Conservation (phyloP, 371 early-diverging fungal genomes). For the Mucor piriformis region DNA sequence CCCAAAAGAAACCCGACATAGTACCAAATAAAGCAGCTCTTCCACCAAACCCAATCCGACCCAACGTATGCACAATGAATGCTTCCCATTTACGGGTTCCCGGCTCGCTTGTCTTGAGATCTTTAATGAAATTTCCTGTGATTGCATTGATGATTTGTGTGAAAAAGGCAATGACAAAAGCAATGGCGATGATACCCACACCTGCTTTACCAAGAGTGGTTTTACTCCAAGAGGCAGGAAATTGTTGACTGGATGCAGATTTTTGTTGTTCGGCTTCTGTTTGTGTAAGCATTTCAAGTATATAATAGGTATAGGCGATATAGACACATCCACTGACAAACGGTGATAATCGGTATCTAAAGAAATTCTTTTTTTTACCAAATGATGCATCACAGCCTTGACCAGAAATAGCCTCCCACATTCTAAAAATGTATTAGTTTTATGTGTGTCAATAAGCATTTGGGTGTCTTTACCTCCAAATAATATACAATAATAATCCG, state of each 20-base stretch:
- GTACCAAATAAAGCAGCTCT: conserved; percentile 48
- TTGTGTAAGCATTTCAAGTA: conserved; percentile 47
- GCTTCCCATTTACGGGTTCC: conserved; percentile 37
- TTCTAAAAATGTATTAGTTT: too few species aligned
- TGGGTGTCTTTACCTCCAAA: conserved; percentile 39
- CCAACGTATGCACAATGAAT: conserved; percentile 30
- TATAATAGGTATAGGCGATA: conserved; percentile 46
- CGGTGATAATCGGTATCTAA: conserved; percentile 50
- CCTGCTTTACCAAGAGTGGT: conserved; percentile 39
- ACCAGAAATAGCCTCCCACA: conserved; percentile 53
- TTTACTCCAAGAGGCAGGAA: conserved; percentile 45
- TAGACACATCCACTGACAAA: conserved; percentile 52
- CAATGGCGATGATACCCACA: conserved; percentile 41
- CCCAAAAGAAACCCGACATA: conserved; percentile 52
- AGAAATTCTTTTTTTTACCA: conserved; percentile 47
- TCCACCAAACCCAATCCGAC: conserved; percentile 48
- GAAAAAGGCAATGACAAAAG: conserved; percentile 47
- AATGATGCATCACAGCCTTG: conserved; percentile 44
- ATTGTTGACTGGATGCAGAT: conserved; percentile 40
- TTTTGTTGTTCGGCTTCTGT: conserved; percentile 39
- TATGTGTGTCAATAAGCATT: neutral
- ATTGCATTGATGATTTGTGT: conserved; percentile 50
- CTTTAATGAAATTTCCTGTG: conserved; percentile 42
- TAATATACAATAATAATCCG: conserved; percentile 45
- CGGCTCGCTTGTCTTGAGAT: conserved; percentile 41